These are phyloP conservation scores for Umbelopsis ramanniana DNA, from an alignment of 192 early-diverging fungal species.

Conservation along the genomic window DNA sequence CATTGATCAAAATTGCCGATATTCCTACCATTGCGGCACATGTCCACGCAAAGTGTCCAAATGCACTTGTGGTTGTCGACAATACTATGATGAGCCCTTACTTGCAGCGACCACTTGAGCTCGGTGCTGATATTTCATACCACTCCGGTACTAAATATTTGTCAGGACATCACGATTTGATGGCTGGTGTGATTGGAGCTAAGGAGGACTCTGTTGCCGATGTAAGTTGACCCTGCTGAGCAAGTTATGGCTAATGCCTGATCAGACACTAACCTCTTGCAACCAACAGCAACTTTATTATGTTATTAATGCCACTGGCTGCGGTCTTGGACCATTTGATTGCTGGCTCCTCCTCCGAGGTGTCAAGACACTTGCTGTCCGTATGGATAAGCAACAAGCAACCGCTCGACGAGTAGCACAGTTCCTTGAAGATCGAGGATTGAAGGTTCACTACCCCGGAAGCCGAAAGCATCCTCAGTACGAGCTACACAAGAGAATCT, in stretches of 20 bases:
- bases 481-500: conserved; percentile 77
- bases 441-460: conserved; percentile 92
- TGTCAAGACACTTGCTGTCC: conserved; percentile 93
- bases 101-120: conserved; percentile 83
- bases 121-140: conserved; percentile 93
- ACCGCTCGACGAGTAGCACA: conserved; percentile 80
- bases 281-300: conserved; percentile 75
- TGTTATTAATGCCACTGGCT: conserved; percentile 95
- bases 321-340: conserved; percentile 90
- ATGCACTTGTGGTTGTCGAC: conserved; percentile 91
- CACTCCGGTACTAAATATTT: conserved; percentile 99
- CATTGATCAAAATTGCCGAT: conserved; percentile 93
- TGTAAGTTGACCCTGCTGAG: conserved; percentile 45
- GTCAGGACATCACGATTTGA: conserved; percentile 96
- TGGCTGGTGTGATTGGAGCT: conserved; percentile 95
- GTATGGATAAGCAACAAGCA: conserved; percentile 93
- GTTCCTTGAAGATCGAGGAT: conserved; percentile 78
- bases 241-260: neutral
- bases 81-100: conserved; percentile 99
- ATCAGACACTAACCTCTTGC: neutral
- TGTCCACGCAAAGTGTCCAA: conserved; percentile 76
- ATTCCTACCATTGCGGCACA: conserved; percentile 74
- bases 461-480: conserved; percentile 82
- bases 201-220: conserved; percentile 72
- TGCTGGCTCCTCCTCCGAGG: conserved; percentile 92